phyloP scores from a whole-genome alignment of 352 stramenopile genomes.

The Phytopythium delawarense region DNA sequence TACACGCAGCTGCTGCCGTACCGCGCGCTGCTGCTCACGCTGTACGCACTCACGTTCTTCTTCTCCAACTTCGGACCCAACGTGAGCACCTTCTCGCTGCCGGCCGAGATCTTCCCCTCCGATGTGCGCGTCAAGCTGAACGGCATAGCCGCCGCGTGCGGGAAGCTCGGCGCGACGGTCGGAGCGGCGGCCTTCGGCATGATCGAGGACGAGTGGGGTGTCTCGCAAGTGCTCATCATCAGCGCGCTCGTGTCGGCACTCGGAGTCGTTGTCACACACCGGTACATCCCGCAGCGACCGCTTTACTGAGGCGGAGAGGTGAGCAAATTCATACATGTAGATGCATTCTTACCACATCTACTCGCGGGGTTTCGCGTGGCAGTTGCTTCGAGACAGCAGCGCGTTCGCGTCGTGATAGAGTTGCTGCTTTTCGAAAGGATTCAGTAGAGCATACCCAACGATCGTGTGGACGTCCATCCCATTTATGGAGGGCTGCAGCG shows the following conservation, averaged over 20 bases:
- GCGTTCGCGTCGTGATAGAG: too few relatives aligned
- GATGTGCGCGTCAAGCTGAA: conserved; percentile 78
- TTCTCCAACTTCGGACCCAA: conserved; percentile 90
- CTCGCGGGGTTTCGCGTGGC: too few relatives aligned
- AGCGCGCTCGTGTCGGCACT: conserved; percentile 57
- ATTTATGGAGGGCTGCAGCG: not conserved
- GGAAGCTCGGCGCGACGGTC: conserved; percentile 71
- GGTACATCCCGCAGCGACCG: conserved; percentile 52
- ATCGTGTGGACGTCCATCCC: not conserved
- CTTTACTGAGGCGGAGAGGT: conserved; percentile 15
- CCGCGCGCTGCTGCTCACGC: conserved; percentile 42
- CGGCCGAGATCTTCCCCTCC: conserved; percentile 70
- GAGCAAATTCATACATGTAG: not conserved
- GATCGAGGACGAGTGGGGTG: conserved; percentile 53
- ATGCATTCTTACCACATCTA: not conserved
- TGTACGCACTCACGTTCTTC: conserved; percentile 84
- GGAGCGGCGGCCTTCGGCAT: conserved; percentile 59
- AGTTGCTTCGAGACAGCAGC: not conserved
- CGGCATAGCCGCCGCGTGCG: conserved; percentile 65
- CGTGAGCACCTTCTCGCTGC: conserved; percentile 82
- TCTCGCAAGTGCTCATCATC: conserved; percentile 52
- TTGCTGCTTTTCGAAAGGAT: not conserved
- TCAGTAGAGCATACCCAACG: not conserved
- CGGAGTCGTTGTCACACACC: conserved; percentile 54
- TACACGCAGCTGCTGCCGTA: conserved; percentile 46